Base-by-base conservation (phyloP, 371 early-diverging fungal species). In the Phascolomyces articulosus region DNA sequence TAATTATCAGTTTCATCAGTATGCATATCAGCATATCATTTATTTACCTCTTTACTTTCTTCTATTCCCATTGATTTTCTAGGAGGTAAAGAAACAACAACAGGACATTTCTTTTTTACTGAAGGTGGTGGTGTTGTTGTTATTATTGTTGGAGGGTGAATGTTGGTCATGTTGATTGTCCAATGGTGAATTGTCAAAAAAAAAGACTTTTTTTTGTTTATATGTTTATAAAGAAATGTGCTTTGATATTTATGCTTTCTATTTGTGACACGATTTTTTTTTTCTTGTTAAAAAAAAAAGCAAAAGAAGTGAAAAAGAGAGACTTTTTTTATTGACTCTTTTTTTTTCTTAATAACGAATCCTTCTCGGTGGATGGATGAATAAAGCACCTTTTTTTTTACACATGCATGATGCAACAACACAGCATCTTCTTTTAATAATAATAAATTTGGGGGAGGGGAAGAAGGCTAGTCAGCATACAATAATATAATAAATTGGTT, bases 41-140 rank as follows among this genome's bases (percentile, higher is more conserved):
- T 0, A 13, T 20, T n/a, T 20, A 16, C 4, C 16, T 16, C 47
- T 8, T 20, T 13, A 13, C 16, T 20, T 23, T 31, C 9, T 31
- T 31, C 9, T 31, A 31, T 31, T 31, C 13, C 18, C n/a, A 29
- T 29, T 55, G 58, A 20, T 26, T 58, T 58, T 20, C 24, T 58
- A n/a, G 58, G 58, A 24, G 58, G 58, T 23, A 58, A n/a, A 23
- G 58, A 58, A 16, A 58, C 58, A 24, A 58, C 34, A n/a, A 58
- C 58, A 23, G 40, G 58, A 15, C 58, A 40, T n/a, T n/a, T 15
- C 31, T 58, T 26, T 16, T 9, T 47, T 47, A 13, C 47, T 9
- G 47, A 16, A 47, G 47, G 47, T n/a, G 47, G 47, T 47, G 47
- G 47, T n/a, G 47, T 13, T 6, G 47, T 4, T 20, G 8, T 9